Evolutionary conservation across 257 asterid species (phyloP), one percentile per base, ranked within the genome.

Genomic region (Apocynum venetum): DNA sequence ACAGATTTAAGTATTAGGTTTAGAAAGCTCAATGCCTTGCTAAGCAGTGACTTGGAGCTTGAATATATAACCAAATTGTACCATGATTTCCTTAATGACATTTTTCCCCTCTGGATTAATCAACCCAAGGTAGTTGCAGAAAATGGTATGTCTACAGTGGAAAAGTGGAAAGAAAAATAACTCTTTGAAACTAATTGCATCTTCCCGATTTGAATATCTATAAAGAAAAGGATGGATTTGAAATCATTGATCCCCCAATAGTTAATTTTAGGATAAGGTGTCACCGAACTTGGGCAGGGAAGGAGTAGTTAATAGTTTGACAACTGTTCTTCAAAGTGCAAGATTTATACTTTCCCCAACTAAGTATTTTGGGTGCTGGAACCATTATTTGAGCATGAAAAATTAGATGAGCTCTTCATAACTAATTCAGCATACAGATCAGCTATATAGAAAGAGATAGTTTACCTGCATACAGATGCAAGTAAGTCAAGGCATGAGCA

Each of bases 401-500:
- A 38, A 56, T 35, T 31, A 19, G 25, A 73, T 64, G 40, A 35
- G 61, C 11, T 4, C 0, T 65, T 35, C 59, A 15, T n/a, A 60
- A 57, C 60, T 38, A 57, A 56, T 20, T 71, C 66, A 31, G 51
- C 71, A 87, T 83, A 77, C 52, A 77, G 75, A 75, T 43, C 41
- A 46, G 59, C 71, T 40, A 44, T 10, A 74, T 63, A 59, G 81
- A 77, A 78, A 15, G 72, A 76, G 78, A 53, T 57, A 51, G 31
- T 25, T 81, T 86, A 94, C 99, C 99, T 25, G 99, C 89, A 89
- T 96, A 96, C 46, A 90, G 83, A 84, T 96, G 99, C 80, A 96
- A 96, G 84, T 91, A 96, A 4, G 99, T 93, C 74, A 96, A 87
- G 85, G 93, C 99, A 77, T 93, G 97, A 82, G 97, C 96, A 47